These are phyloP conservation scores for Puccinia novopanici DNA, from an alignment of 1,284 basidiomycete genomes.

Conservation along the genomic window DNA sequence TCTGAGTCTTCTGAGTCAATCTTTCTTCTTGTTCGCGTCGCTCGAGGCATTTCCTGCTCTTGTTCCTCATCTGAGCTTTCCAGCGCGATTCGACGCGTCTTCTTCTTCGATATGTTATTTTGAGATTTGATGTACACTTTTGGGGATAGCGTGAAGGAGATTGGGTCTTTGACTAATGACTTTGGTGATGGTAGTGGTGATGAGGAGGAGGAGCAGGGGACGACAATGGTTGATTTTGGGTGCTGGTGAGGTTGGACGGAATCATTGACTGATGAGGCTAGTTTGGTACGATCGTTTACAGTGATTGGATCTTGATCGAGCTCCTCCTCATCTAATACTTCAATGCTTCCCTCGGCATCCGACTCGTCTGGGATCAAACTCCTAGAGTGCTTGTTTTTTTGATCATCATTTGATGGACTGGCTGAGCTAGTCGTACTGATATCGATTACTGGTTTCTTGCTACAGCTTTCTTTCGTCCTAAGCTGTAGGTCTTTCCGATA, in stretches of 20 bases:
- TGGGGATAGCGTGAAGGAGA: slow-evolving; percentile 14
- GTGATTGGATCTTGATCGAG: neutral
- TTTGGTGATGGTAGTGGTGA: neutral
- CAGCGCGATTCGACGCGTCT: slow-evolving; percentile 24
- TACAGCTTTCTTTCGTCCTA: neutral
- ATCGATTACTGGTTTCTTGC: neutral
- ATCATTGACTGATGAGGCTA: neutral
- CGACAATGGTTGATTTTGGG: neutral
- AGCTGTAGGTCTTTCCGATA: neutral
- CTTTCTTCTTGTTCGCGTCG: too few relatives aligned
- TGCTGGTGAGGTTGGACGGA: neutral
- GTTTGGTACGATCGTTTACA: neutral
- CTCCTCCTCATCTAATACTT: slow-evolving; percentile 8
- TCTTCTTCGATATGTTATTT: neutral
- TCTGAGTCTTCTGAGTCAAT: neutral
- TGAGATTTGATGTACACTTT: slow-evolving; percentile 8
- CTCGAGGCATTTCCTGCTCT: too few relatives aligned
- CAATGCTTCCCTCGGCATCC: slow-evolving; percentile 25
- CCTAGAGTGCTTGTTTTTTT: neutral
- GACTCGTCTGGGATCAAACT: neutral
- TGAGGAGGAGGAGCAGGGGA: neutral
- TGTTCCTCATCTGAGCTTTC: slow-evolving; percentile 21
- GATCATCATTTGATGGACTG: neutral
- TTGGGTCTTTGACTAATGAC: neutral
- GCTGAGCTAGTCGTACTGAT: neutral